Percentiles rank a stretch among this genome's conserved stretches.
These are phyloP conservation scores for Cystobasidium ongulense DNA, from an alignment of 768 basidiomycete genomes.

Conservation along the genomic window DNA sequence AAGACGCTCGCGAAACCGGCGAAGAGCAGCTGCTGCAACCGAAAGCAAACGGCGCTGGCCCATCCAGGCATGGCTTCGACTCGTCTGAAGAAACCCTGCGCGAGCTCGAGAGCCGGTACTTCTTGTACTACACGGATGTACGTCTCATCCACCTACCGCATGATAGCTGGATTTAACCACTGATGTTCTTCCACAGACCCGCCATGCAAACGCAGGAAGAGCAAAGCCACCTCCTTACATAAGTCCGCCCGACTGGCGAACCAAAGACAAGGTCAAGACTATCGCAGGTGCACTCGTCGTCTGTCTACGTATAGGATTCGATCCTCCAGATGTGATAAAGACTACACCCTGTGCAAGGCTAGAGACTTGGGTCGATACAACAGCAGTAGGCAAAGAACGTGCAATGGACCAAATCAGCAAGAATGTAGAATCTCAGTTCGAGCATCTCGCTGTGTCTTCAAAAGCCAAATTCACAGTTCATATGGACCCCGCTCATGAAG, in stretches of 20 bases:
- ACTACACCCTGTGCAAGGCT: slow-evolving; percentile 89
- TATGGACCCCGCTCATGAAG: slow-evolving; percentile 88
- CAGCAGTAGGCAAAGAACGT: slow-evolving; percentile 72
- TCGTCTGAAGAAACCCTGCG: slow-evolving; percentile 17
- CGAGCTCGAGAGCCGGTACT: slow-evolving; percentile 40
- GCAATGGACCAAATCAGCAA: slow-evolving; percentile 87
- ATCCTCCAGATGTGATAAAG: slow-evolving; percentile 95
- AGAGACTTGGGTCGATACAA: slow-evolving; percentile 95
- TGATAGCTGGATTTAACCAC: neutral
- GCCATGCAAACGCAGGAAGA: slow-evolving; percentile 35
- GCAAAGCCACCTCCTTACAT: slow-evolving; percentile 35
- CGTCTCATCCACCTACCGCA: neutral
- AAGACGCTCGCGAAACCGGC: neutral
- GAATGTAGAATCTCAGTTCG: slow-evolving; percentile 90
- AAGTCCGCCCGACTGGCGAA: slow-evolving; percentile 60
- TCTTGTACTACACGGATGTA: slow-evolving; percentile 41
- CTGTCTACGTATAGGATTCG: slow-evolving; percentile 93
- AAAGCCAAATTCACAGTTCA: slow-evolving; percentile 44
- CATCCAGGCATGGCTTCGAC: slow-evolving; percentile 21
- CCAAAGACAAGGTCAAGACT: slow-evolving; percentile 94
- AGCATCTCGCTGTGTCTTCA: slow-evolving; percentile 86
- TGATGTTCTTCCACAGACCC: slow-evolving; percentile 25
- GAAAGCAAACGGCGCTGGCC: neutral
- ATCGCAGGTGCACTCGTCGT: slow-evolving; percentile 64
- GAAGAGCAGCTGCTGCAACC: neutral